Base-by-base conservation (phyloP, 192 early-diverging fungal genomes). In the Coemansia javaensis region DNA sequence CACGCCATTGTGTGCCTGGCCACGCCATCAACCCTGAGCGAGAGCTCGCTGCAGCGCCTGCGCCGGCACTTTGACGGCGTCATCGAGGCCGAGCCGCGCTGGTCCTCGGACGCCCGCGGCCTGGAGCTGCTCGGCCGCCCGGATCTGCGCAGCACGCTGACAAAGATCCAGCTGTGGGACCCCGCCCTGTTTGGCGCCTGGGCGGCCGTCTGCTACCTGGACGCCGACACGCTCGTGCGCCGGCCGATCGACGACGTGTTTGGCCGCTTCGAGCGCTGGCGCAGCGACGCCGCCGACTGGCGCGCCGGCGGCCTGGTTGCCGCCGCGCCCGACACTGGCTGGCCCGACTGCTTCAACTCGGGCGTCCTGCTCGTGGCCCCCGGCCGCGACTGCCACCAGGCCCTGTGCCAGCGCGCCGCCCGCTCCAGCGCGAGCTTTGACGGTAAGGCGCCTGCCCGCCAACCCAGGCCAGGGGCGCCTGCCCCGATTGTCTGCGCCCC, bases 301-400 rank as follows among this genome's bases (percentile, higher is more conserved):
- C 62, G 50, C 16, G 50, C 62, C 2, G 77, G 79, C 44, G 79
- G 59, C 6, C 58, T 73, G 35, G 85, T 95, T 66, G 87, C 90
- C 3, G 92, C 94, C 5, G 81, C 90, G 5, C 88, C 91, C 6
- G 94, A 98, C 44, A 87, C 86, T 18, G 93, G 93, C 1, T 98
- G 94, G 94, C 94, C 94, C 0, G 94, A 98, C 59, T 89, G 85
- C 49, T 98, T 98, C 76, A 98, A 98, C 63, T 94, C 94, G 35
- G 94, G 93, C 5, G 91, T 98, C 2, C 87, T 98, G 79, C 35
- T 75, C 37, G 44, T 75, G 10, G 64, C 64, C 4, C 71, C 71
- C 3, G 71, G 71, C 11, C 86, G 88, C 32, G 71, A 77, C 10
- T 63, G 73, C 35, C 87, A 91, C 18, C 65, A 66, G 28, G 59